Evolutionary conservation across 257 asterid species (phyloP).

Genomic region (Eucommia ulmoides): DNA sequence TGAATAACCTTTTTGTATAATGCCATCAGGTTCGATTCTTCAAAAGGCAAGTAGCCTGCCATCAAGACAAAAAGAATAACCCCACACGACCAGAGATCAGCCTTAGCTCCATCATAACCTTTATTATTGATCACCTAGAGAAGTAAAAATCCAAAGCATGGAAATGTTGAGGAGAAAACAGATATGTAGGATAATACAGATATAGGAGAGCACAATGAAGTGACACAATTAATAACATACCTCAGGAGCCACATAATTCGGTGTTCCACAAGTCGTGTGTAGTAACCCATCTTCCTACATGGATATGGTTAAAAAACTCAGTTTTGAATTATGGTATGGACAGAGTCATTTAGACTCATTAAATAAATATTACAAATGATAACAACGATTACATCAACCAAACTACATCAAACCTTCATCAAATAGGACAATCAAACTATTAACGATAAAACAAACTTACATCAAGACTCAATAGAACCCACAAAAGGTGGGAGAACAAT

Average conservation of each 20-base stretch:
- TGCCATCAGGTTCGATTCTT: constrained; percentile 66
- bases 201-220: too few species aligned
- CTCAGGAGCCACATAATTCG: constrained; percentile 99
- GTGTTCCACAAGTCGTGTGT: constrained; percentile 97
- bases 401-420: too few species aligned
- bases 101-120: constrained; percentile 27
- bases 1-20: constrained; percentile 28
- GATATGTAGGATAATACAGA: neutral
- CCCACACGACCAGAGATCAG: constrained; percentile 91
- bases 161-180: neutral
- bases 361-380: too few species aligned
- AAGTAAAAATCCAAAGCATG: constrained; percentile 2
- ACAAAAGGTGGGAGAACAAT: too few species aligned
- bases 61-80: constrained; percentile 38
- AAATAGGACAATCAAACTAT: too few species aligned
- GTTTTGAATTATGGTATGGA: too few species aligned
- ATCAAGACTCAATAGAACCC: too few species aligned
- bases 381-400: too few species aligned
- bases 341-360: too few species aligned
- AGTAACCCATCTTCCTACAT: constrained; percentile 87
- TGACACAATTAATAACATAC: too few species aligned
- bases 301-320: constrained; percentile 11
- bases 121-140: constrained; percentile 74
- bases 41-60: constrained; percentile 71
- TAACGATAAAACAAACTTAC: too few species aligned